Conservation (phyloP, 306 rosid genomes). For the Glycyrrhiza uralensis region DNA sequence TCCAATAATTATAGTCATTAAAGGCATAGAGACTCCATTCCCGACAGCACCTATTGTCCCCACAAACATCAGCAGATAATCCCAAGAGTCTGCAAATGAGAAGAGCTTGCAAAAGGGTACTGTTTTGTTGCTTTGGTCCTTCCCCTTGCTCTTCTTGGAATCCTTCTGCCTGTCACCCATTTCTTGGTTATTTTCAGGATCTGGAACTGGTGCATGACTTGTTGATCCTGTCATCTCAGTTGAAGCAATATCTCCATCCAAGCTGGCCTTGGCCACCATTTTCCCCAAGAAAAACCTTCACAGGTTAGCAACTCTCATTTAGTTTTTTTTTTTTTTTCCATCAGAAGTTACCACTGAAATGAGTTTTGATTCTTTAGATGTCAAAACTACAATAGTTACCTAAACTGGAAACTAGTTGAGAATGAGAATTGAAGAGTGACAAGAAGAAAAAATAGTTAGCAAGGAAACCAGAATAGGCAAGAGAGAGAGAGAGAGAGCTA, state of each 20-base stretch:
- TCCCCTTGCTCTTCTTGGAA: conserved; percentile 30
- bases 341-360: background rate
- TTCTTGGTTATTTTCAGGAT: conserved; percentile 22
- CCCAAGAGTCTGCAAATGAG: conserved; percentile 74
- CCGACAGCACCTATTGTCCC: conserved; percentile 63
- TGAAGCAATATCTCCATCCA: conserved; percentile 25
- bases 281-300: background rate
- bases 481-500: conserved; percentile 12
- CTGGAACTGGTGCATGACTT: conserved; percentile 19
- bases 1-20: conserved; percentile 60
- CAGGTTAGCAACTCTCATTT: background rate
- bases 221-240: conserved; percentile 33
- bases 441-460: background rate
- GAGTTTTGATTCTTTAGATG: background rate
- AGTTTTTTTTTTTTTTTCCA: background rate
- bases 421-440: background rate
- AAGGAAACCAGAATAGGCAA: background rate
- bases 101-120: conserved; percentile 74
- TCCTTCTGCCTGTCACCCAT: conserved; percentile 21
- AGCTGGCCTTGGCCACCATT: conserved; percentile 36
- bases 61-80: conserved; percentile 50
- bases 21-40: conserved; percentile 51
- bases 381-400: background rate
- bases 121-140: conserved; percentile 34
- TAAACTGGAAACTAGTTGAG: background rate